A percentile compares a stretch with the other conserved stretches of the same genome.
Evolutionary conservation across 2,329 filamentous ascomycete species (phyloP).

Genomic region (Ceratocystis ficicola): DNA sequence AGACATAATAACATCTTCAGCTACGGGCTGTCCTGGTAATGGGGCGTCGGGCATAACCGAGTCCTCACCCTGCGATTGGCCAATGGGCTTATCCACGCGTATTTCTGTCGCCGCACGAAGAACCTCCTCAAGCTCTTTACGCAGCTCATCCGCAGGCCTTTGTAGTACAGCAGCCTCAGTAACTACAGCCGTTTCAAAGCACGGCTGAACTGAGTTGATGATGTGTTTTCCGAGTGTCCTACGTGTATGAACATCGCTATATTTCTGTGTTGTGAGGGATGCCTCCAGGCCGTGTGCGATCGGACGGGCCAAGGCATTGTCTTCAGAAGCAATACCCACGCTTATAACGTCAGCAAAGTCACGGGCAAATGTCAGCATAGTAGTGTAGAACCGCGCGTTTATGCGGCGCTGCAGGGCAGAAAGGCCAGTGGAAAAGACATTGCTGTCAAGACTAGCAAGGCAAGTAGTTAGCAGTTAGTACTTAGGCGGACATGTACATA

Average conservation of each 20-base stretch:
- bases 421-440: constrained; percentile 45
- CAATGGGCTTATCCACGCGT: neutral
- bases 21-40: neutral
- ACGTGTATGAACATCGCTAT: constrained; percentile 62
- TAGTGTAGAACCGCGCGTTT: constrained; percentile 46
- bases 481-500: no score
- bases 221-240: constrained; percentile 82
- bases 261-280: constrained; percentile 41
- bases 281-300: constrained; percentile 33
- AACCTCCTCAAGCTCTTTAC: constrained; percentile 61
- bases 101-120: constrained; percentile 54
- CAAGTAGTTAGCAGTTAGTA: constrained; percentile 7
- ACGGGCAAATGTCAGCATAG: constrained; percentile 43
- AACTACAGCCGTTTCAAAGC: constrained; percentile 60
- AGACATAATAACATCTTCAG: neutral
- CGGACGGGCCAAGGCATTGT: constrained; percentile 26
- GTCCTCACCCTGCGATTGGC: constrained; percentile 11
- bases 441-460: constrained; percentile 47
- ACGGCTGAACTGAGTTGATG: constrained; percentile 66
- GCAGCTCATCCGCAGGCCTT: constrained; percentile 55
- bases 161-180: constrained; percentile 73
- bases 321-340: constrained; percentile 38
- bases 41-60: constrained; percentile 23
- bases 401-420: constrained; percentile 40
- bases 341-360: constrained; percentile 45